Evolutionary conservation across 345 rosid species (phyloP).

Genomic region (Atalantia buxifolia): DNA sequence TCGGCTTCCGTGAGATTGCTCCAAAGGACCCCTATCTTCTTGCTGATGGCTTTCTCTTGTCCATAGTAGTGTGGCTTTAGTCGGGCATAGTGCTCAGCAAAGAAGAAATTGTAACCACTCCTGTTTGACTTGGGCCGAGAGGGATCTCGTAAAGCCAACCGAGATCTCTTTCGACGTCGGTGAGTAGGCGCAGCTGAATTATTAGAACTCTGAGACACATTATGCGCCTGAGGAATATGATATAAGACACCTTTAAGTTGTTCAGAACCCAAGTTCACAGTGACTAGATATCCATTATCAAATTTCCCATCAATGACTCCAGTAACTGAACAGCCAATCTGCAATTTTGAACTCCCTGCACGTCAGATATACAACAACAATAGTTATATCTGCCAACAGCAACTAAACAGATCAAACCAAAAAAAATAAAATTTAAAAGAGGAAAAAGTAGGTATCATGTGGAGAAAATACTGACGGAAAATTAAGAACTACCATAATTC

Average conservation of each 20-base stretch:
- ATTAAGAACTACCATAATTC: neutral
- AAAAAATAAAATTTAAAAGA: neutral
- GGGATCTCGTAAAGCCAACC: slow-evolving; percentile 44
- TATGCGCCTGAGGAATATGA: slow-evolving; percentile 35
- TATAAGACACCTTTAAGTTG: slow-evolving; percentile 66
- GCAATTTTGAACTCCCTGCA: slow-evolving; percentile 41
- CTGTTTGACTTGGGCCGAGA: slow-evolving; percentile 66
- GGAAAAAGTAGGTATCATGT: neutral
- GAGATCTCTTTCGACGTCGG: slow-evolving; percentile 50
- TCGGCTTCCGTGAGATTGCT: slow-evolving; percentile 67
- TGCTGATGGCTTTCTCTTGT: slow-evolving; percentile 55
- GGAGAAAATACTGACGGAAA: neutral
- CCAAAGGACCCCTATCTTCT: slow-evolving; percentile 68
- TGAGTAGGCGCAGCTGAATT: slow-evolving; percentile 31
- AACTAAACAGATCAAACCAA: neutral
- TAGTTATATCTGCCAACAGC: neutral
- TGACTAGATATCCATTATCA: slow-evolving; percentile 68
- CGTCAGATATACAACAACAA: neutral
- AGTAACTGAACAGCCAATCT: slow-evolving; percentile 46
- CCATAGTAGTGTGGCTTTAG: slow-evolving; percentile 58
- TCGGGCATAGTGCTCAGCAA: slow-evolving; percentile 55
- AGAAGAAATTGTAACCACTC: slow-evolving; percentile 81
- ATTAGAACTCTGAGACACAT: slow-evolving; percentile 31
- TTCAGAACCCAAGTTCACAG: slow-evolving; percentile 46
- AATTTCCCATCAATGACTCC: slow-evolving; percentile 88